These are phyloP conservation scores for Rubia yunnanensis DNA, from an alignment of 257 asterid genomes.

Conservation along the genomic window DNA sequence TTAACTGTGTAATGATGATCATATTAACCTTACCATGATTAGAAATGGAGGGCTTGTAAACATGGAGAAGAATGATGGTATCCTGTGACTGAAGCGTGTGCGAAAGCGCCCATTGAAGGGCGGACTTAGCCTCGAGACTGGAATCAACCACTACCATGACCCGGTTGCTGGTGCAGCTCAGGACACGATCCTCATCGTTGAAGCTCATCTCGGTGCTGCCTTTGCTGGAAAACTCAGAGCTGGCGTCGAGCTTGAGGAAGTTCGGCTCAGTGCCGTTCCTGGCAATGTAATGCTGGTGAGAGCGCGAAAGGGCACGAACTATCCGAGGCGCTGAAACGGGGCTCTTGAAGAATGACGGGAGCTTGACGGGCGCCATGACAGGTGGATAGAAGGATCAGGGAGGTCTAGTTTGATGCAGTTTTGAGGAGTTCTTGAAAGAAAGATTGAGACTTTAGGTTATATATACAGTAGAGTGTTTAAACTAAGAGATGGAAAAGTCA, in stretches of 20 bases:
- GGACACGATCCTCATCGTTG: slow-evolving; percentile 7
- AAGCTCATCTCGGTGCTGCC: slow-evolving; percentile 29
- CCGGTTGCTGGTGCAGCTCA: slow-evolving; percentile 37
- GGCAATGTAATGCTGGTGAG: slow-evolving; percentile 17
- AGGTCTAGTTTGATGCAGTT: not conserved
- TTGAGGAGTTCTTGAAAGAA: not conserved
- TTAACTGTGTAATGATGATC: not conserved
- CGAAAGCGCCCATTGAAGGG: slow-evolving; percentile 83
- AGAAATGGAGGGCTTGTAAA: slow-evolving; percentile 24
- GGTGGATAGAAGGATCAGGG: not conserved
- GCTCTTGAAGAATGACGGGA: slow-evolving; percentile 43
- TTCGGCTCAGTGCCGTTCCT: slow-evolving; percentile 22
- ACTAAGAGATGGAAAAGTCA: slow-evolving; percentile 17
- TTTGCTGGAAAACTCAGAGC: slow-evolving; percentile 30
- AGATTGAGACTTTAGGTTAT: not conserved
- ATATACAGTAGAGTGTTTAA: not conserved
- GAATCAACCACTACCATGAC: slow-evolving; percentile 87
- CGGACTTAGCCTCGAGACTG: slow-evolving; percentile 49
- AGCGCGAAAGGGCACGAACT: slow-evolving; percentile 49
- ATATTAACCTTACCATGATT: slow-evolving; percentile 34
- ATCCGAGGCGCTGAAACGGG: slow-evolving; percentile 24
- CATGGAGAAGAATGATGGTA: slow-evolving; percentile 55
- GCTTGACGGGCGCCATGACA: slow-evolving; percentile 20
- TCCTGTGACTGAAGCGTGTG: slow-evolving; percentile 74
- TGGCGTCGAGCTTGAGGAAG: slow-evolving; percentile 23